A percentile compares a stretch with the other conserved stretches of the same genome.
phyloP scores from a whole-genome alignment of 768 basidiomycete species.

The Strobilomyces dryophilus region DNA sequence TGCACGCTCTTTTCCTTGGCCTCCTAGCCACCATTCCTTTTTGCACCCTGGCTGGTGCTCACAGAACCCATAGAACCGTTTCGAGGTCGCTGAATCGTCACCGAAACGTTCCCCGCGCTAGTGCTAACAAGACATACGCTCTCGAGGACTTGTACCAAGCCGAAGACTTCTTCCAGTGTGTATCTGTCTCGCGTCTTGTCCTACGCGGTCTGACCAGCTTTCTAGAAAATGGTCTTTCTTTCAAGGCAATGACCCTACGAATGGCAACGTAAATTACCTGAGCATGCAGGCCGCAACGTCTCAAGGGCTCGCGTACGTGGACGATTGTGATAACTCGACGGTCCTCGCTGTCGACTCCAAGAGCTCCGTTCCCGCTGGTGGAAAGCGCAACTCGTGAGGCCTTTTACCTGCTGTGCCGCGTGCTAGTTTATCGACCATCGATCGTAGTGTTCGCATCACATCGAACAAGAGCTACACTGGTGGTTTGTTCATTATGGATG shows the following conservation, averaged over 20 bases:
- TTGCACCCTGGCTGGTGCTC: constrained; percentile 36
- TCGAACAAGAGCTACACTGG: constrained; percentile 55
- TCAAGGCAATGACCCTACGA: constrained; percentile 59
- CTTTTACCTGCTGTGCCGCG: background rate
- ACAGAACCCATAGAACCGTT: constrained; percentile 20
- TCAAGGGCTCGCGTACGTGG: constrained; percentile 58
- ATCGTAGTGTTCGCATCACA: constrained; percentile 58
- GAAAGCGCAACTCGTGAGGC: constrained; percentile 51
- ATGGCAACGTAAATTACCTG: constrained; percentile 64
- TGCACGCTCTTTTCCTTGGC: constrained; percentile 32
- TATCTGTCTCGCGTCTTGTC: constrained; percentile 4
- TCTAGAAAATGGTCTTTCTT: constrained; percentile 70
- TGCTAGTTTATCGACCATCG: background rate
- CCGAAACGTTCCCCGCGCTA: constrained; percentile 20
- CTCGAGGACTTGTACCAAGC: constrained; percentile 43
- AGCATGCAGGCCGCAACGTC: constrained; percentile 41
- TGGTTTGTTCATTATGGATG: constrained; percentile 77
- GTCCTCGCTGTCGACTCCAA: constrained; percentile 62
- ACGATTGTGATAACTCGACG: constrained; percentile 48
- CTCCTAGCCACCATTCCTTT: constrained; percentile 32
- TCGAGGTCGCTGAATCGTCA: constrained; percentile 26
- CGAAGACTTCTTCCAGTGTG: constrained; percentile 57
- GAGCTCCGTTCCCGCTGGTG: constrained; percentile 43
- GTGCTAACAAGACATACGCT: constrained; percentile 29
- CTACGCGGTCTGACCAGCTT: background rate